Base-by-base conservation (phyloP, 2,329 filamentous ascomycete genomes). In the Botrytis porri region DNA sequence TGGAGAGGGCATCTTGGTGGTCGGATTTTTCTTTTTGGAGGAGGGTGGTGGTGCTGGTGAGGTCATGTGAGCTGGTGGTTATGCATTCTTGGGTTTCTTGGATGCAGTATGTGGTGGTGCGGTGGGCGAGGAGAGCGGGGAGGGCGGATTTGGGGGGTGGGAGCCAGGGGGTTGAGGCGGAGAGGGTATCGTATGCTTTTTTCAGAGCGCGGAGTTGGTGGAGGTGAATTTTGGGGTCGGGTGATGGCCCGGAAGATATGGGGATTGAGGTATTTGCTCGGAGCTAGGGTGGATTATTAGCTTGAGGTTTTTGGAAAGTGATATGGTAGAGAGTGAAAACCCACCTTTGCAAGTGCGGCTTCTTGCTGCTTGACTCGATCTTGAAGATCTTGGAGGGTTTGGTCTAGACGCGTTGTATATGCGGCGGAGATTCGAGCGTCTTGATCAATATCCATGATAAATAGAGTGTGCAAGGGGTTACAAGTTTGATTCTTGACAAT, bases 71-170 rank as follows among this genome's bases (percentile, higher is more conserved):
- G 51, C 87, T 86, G 6, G 83, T 80, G 7, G 81, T 79, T 20
- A 93, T 85, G 70, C 89, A 89, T 32, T 84, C 82, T 76, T 88
- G 89, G 29, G 90, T 91, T 76, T 93, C 90, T 74, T 85, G 81
- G 66, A 92, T 87, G 25, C 89, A 89, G 73, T 87, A 85, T 73
- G 90, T 86, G 4, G 91, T 90, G 77, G 88, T 89, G 69, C 91
- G 89, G 71, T 94, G 82, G 9, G 93, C 92, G 59, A 96, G 80
- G 7, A 97, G 84, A 10, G 90, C 88, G 5, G 93, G 92, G 10
- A 96, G 82, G 9, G 90, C 85, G 32, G 93, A 95, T 67, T 87
- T 88, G 16, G 88, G 83, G 37, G 86, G 84, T 4, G 93, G 93
- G 35, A 95, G 83, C 77, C 89, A 89, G 14, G 91, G 90, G 69